Base-by-base conservation (phyloP, 352 stramenopile genomes). In the Phytophthora pisi region DNA sequence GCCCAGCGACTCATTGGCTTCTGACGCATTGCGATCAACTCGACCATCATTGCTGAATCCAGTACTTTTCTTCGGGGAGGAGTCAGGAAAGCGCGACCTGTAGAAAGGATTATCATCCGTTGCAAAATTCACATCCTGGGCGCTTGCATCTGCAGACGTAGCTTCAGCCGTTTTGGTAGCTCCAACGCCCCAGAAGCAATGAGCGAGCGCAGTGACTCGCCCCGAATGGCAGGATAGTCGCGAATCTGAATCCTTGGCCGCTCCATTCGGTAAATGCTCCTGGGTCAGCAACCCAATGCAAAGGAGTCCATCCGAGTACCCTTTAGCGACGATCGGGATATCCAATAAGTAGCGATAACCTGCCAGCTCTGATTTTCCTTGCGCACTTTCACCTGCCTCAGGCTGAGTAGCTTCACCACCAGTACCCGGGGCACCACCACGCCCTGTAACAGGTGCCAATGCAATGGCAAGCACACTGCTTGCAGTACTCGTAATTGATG, bases 21-120 rank as follows among this genome's bases (percentile, higher is more conserved):
- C 50, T 47, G 64, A n/a, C 16, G 47, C 20, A 8, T 47, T 55
- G 36, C 28, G 51, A 59, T 8, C 11, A 28, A 11, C 50, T 20
- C 30, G 34, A 3, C 61, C 30, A n/a, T 40, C 83, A 4, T 40
- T 16, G 34, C 2, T 16, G 34, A 40, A 16, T 40, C 66, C 77
- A 23, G 54, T 64, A 23, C 61, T 88, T 42, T 70, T 70, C 6
- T 78, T 70, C 20, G 77, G 56, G 18, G 61, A 54, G 16, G 71
- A 40, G 2, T 72, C 62, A 47, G 66, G 64, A 50, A 90, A 89
- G 5, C 82, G 64, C 30, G 82, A 79, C 8, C 72, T 74, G 61
- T 87, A 82, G 40, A 93, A 93, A 2, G 75, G 85, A 36, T 91
- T 93, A 56, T 78, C 82, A 23, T 86, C 72, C 2, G 72, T 82